Conservation (phyloP, 352 stramenopile species). For the Phytophthora rubi region DNA sequence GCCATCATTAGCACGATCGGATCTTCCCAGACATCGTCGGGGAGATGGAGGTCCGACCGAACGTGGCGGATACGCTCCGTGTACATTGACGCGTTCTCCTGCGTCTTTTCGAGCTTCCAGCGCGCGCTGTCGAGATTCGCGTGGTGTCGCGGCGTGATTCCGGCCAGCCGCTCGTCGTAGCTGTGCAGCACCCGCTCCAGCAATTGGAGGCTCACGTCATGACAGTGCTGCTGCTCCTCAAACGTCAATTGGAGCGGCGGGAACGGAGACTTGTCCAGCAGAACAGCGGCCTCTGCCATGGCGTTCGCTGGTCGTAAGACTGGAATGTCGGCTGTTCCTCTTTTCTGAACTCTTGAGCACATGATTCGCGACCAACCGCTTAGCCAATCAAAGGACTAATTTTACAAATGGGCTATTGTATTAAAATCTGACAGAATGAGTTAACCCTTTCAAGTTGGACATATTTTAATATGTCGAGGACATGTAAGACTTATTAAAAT, state of each 20-base stretch:
- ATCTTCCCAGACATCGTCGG: slow-evolving; percentile 37
- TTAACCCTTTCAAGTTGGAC: too few relatives aligned
- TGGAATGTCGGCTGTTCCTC: not conserved
- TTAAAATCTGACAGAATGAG: too few relatives aligned
- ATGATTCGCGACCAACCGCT: not conserved
- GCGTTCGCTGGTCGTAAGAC: not conserved
- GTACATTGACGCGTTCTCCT: slow-evolving; percentile 42
- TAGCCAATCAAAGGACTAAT: not conserved
- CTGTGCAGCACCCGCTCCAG: slow-evolving; percentile 43
- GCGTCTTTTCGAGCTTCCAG: slow-evolving; percentile 44
- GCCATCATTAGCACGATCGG: slow-evolving; percentile 45
- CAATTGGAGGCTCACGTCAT: slow-evolving; percentile 44
- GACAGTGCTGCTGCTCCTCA: slow-evolving; percentile 41
- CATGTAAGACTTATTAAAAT: too few relatives aligned
- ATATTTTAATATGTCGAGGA: too few relatives aligned
- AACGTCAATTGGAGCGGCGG: slow-evolving; percentile 34
- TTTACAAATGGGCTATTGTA: not conserved
- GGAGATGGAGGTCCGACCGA: slow-evolving; percentile 33
- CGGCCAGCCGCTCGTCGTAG: slow-evolving; percentile 40
- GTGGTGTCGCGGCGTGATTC: slow-evolving; percentile 29
- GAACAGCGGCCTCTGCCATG: slow-evolving; percentile 29
- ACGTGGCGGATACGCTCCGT: slow-evolving; percentile 37
- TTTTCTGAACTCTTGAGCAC: slow-evolving; percentile 26
- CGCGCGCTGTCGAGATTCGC: slow-evolving; percentile 36
- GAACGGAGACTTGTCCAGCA: slow-evolving; percentile 41